Conservation (phyloP, 2,329 filamentous ascomycete species). For the Ophiostoma ulmi region DNA sequence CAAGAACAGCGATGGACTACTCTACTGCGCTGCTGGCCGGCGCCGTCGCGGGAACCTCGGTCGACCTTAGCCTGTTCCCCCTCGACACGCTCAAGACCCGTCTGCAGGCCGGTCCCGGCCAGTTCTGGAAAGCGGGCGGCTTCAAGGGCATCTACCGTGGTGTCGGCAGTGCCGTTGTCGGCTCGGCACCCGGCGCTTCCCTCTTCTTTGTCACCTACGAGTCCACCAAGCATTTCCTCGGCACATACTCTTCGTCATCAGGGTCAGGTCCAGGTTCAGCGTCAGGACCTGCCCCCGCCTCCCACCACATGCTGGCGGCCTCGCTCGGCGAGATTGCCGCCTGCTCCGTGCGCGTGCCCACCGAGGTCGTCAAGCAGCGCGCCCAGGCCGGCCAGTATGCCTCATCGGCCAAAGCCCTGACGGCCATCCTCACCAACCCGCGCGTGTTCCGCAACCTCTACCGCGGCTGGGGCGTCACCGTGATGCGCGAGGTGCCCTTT, state of each 20-base stretch:
- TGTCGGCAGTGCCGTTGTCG: conserved; percentile 81
- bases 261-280: neutral
- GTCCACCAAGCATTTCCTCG: conserved; percentile 56
- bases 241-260: neutral
- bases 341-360: conserved; percentile 87
- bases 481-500: conserved; percentile 94
- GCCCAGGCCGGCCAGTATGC: conserved; percentile 83
- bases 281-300: conserved; percentile 26
- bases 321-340: conserved; percentile 85
- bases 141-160: conserved; percentile 91
- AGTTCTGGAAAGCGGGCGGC: conserved; percentile 76
- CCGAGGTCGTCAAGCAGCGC: conserved; percentile 94
- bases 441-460: conserved; percentile 79
- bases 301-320: conserved; percentile 76
- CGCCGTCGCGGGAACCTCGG: conserved; percentile 86
- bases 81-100: conserved; percentile 99
- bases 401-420: conserved; percentile 61
- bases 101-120: conserved; percentile 66
- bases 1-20: conserved; percentile 41
- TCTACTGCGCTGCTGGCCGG: conserved; percentile 67
- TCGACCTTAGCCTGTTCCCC: conserved; percentile 93
- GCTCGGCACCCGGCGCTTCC: conserved; percentile 87
- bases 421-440: conserved; percentile 55
- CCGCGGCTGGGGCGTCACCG: conserved; percentile 84
- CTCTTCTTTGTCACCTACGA: conserved; percentile 98